These are phyloP conservation scores for Mortierella sp. DNA, from an alignment of 371 early-diverging fungal genomes.

Conservation along the genomic window DNA sequence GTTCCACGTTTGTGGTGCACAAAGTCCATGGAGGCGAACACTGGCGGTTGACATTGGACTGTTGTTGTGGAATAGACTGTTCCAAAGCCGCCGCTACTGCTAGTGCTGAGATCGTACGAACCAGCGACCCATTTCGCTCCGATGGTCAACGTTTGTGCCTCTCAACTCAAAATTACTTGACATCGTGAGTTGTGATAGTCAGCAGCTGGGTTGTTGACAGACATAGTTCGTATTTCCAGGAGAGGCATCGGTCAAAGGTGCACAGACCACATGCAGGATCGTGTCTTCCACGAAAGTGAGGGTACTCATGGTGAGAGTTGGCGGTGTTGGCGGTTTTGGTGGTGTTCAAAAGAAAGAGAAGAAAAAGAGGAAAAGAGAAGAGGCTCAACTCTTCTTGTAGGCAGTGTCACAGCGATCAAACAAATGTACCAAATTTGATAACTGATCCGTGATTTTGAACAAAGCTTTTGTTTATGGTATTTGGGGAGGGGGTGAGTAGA, in stretches of 20 bases:
- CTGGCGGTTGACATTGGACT: too few species aligned
- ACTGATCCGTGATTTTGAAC: not conserved
- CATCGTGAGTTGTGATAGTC: not conserved
- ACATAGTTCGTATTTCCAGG: too few species aligned
- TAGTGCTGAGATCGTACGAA: too few species aligned
- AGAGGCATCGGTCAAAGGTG: too few species aligned
- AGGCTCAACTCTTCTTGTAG: not conserved
- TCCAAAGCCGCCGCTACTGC: too few species aligned
- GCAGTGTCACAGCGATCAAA: not conserved
- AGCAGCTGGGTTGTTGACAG: not conserved
- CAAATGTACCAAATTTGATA: not conserved
- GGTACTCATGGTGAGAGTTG: not conserved
- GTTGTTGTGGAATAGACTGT: too few species aligned
- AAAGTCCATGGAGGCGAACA: not conserved
- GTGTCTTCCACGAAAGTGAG: not conserved
- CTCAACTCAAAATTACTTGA: not conserved
- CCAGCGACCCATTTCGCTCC: too few species aligned
- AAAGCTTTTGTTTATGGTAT: constrained; percentile 5
- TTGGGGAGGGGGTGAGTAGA: too few species aligned
- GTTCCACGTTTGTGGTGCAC: not conserved
- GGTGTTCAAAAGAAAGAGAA: not conserved
- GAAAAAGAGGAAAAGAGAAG: not conserved
- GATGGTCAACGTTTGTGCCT: too few species aligned
- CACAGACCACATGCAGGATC: not conserved
- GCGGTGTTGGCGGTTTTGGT: too few species aligned